A percentile compares a stretch with the other conserved stretches of the same genome.
These are phyloP conservation scores for Leccinum obscurum DNA, from an alignment of 768 basidiomycete genomes.

Conservation along the genomic window DNA sequence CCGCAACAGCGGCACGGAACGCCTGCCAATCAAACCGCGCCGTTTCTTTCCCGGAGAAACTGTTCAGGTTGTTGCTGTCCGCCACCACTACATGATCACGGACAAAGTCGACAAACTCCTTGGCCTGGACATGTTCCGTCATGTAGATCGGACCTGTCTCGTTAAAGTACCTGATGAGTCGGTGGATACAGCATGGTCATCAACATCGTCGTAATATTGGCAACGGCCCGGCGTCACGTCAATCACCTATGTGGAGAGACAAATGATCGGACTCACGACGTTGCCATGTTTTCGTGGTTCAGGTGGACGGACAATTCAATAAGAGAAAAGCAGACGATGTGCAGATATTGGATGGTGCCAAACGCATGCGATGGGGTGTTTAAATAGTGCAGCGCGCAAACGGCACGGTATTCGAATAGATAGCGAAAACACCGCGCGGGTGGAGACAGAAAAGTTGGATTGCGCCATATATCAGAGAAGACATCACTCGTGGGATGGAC, in stretches of 20 bases:
- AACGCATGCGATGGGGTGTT: background rate
- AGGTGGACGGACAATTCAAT: background rate
- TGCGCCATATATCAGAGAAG: background rate
- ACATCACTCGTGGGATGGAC: background rate
- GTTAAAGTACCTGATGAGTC: constrained; percentile 10
- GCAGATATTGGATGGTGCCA: background rate
- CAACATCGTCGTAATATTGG: background rate
- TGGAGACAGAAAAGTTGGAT: background rate
- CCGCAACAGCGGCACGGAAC: constrained; percentile 1
- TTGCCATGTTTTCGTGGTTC: background rate
- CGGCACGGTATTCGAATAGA: background rate
- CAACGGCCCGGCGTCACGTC: background rate
- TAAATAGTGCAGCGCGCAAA: no score
- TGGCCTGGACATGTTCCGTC: constrained; percentile 2
- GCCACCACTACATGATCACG: constrained; percentile 1
- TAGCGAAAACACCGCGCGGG: background rate
- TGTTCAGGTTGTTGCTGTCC: background rate
- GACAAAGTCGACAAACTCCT: constrained; percentile 9
- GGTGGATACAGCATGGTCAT: background rate
- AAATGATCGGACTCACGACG: background rate
- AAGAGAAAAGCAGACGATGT: background rate
- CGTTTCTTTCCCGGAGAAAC: background rate
- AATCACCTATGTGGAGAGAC: background rate
- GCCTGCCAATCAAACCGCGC: constrained; percentile 5
- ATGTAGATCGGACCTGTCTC: constrained; percentile 10